These are phyloP conservation scores for Orobanche coerulescens DNA, from an alignment of 257 asterid species.

Conservation along the genomic window DNA sequence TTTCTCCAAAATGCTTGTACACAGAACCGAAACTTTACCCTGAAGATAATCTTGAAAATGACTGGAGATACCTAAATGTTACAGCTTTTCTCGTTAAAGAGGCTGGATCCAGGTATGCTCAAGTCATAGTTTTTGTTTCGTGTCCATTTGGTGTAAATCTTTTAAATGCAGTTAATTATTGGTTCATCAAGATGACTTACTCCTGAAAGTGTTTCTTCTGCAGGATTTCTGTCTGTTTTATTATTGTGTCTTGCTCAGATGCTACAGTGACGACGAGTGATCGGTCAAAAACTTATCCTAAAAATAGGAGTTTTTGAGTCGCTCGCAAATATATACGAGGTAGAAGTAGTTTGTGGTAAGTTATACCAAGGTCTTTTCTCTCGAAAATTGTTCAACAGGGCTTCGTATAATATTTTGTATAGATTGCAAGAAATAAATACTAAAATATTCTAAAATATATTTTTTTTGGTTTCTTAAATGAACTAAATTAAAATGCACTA, in stretches of 20 bases:
- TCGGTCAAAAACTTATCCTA: too few species aligned
- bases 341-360: too few species aligned
- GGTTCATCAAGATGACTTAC: background rate
- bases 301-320: too few species aligned
- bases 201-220: constrained; percentile 9
- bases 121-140: constrained; percentile 10
- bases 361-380: too few species aligned
- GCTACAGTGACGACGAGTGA: constrained; percentile 68
- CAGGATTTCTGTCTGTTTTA: constrained; percentile 58
- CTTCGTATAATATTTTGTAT: too few species aligned
- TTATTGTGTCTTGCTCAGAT: constrained; percentile 67
- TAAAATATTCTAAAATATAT: too few species aligned
- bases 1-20: constrained; percentile 23
- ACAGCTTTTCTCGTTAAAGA: constrained; percentile 63
- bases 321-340: too few species aligned
- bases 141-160: background rate
- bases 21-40: constrained; percentile 20
- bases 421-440: too few species aligned
- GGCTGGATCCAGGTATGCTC: constrained; percentile 45
- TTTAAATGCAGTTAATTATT: background rate
- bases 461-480: too few species aligned
- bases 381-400: too few species aligned
- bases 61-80: constrained; percentile 71
- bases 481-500: too few species aligned
- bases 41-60: constrained; percentile 48